Base-by-base conservation (phyloP, 2,329 filamentous ascomycete species). In the Epichloe uncinata region DNA sequence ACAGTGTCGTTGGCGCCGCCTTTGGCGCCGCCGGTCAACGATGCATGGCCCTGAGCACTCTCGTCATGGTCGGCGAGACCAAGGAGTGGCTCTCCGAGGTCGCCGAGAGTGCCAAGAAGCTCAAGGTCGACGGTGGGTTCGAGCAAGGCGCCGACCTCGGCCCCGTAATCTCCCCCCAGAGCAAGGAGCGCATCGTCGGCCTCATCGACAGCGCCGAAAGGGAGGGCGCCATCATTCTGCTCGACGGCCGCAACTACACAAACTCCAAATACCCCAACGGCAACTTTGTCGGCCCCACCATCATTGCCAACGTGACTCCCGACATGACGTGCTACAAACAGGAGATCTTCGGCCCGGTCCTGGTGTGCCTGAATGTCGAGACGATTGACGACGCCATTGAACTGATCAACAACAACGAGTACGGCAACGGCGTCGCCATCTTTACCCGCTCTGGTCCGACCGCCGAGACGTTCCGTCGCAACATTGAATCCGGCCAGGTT, bases 401-500 rank as follows among this genome's bases (percentile, higher is more conserved):
- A 34, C 71, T 90, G 55, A 90, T 93, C 73, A 93, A 93, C 71
- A 73, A 71, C 53, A 93, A 93, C 69, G 84, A 89, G 67, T 93
- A 93, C 66, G 87, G 87, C 58, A 93, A 93, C 72, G 87, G 87
- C 56, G 82, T 82, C 11, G 86, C 87, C 60, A 87, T 93, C 72
- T 93, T 93, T 73, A 93, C 87, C 13, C 76, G 78, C 55, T 86
- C 80, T 18, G 87, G 87, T 20, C 73, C 86, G 6, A 88, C 85
- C 13, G 87, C 87, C 40, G 82, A 84, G 62, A 76, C 77, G 22
- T 93, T 91, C 78, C 82, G 87, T 61, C 79, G 81, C 62, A 79
- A 85, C 63, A 88, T 93, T 59, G 84, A 93, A 71, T 85, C 86
- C 49, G 87, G 87, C 22, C 87, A 93, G 72, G 82, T 93, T 12